Evolutionary conservation across 1,139 yeast species (phyloP).

Genomic region (Hyphopichia wangnamkhiaoensis): DNA sequence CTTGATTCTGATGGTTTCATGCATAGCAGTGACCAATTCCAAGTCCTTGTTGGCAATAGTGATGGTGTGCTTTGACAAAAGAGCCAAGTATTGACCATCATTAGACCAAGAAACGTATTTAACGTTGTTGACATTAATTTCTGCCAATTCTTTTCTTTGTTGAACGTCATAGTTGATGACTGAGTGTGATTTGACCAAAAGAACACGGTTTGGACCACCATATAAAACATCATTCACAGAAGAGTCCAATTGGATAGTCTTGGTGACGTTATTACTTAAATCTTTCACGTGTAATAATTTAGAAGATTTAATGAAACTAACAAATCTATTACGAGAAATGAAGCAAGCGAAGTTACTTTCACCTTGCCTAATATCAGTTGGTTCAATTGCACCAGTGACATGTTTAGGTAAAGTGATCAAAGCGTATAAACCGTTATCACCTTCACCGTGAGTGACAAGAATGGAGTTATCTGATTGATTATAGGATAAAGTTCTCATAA

Average conservation of each 20-base stretch:
- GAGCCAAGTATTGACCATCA: constrained; percentile 86
- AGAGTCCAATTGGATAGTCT: constrained; percentile 73
- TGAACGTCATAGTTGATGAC: constrained; percentile 90
- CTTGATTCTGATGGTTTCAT: constrained; percentile 95
- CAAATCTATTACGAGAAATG: constrained; percentile 93
- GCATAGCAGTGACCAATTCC: constrained; percentile 80
- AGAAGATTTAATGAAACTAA: constrained; percentile 66
- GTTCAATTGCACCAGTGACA: constrained; percentile 90
- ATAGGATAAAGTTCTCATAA: constrained; percentile 81
- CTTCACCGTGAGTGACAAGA: constrained; percentile 77
- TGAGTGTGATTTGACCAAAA: constrained; percentile 68
- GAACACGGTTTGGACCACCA: constrained; percentile 82
- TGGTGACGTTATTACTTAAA: constrained; percentile 77
- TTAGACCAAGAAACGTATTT: constrained; percentile 89
- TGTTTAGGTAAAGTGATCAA: constrained; percentile 81
- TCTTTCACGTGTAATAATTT: constrained; percentile 81
- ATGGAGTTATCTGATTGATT: constrained; percentile 91
- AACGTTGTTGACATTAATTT: constrained; percentile 72
- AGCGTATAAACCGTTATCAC: constrained; percentile 64
- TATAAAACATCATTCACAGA: constrained; percentile 70
- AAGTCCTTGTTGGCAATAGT: constrained; percentile 81
- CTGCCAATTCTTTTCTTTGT: constrained; percentile 78
- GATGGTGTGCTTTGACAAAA: constrained; percentile 89
- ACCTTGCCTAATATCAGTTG: constrained; percentile 75
- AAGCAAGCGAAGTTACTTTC: constrained; percentile 85